Conservation (phyloP, 139 green algal genomes). For the Tetraselmis striata region DNA sequence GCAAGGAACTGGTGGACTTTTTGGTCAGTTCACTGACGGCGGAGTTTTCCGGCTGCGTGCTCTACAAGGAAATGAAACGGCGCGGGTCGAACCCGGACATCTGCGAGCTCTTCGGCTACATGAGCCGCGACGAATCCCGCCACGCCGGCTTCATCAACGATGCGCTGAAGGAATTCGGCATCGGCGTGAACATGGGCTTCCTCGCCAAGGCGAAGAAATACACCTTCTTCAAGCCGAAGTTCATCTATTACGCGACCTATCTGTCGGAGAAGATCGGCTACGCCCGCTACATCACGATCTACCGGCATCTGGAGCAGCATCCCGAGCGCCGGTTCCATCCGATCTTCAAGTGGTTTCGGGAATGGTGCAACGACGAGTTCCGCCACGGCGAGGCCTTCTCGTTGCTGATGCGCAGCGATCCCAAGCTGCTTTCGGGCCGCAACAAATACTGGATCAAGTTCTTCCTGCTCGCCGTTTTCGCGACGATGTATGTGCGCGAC, state of each 20-base stretch:
- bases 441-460: conserved; percentile 91
- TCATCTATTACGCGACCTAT: conserved; percentile 98
- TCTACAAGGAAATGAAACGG: conserved; percentile 99
- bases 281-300: conserved; percentile 97
- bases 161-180: conserved; percentile 85
- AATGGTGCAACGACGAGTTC: conserved; percentile 98
- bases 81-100: conserved; percentile 89
- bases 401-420: conserved; percentile 78
- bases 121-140: conserved; percentile 96
- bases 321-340: conserved; percentile 97
- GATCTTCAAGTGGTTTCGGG: conserved; percentile 99
- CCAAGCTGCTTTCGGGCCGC: conserved; percentile 73
- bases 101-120: conserved; percentile 95
- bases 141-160: conserved; percentile 99
- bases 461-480: conserved; percentile 99
- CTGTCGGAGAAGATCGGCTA: conserved; percentile 98
- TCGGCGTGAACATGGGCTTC: conserved; percentile 97
- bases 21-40: conserved; percentile 97
- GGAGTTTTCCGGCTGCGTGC: conserved; percentile 97
- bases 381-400: conserved; percentile 89
- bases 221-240: conserved; percentile 99
- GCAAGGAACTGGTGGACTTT: conserved; percentile 99
- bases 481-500: conserved; percentile 99
- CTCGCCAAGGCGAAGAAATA: conserved; percentile 93
- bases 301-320: conserved; percentile 85